Evolutionary conservation across 2,329 filamentous ascomycete genomes (phyloP).

Genomic region (Whalleya microplaca): DNA sequence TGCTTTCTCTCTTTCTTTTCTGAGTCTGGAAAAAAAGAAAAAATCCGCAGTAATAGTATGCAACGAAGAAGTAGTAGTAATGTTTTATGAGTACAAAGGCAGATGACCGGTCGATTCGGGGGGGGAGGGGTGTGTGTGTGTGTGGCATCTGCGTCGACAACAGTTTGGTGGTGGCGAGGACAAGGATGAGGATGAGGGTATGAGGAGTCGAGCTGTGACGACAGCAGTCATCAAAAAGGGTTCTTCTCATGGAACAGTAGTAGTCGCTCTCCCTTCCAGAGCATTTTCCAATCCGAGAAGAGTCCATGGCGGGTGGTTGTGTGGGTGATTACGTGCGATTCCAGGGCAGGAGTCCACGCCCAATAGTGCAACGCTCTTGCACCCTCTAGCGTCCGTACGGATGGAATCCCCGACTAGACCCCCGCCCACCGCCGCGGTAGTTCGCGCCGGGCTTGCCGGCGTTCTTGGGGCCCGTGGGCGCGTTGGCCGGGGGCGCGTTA

Average conservation of each 20-base stretch:
- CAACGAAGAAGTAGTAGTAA: conserved; percentile 5
- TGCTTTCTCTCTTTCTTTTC: too few species aligned
- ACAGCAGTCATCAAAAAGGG: too few species aligned
- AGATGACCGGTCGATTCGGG: conserved; percentile 12
- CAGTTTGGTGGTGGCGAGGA: not conserved
- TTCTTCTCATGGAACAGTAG: too few species aligned
- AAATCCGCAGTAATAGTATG: conserved; percentile 5
- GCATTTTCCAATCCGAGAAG: too few species aligned
- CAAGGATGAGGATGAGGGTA: not conserved
- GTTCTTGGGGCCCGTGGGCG: conserved; percentile 95
- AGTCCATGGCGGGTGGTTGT: too few species aligned
- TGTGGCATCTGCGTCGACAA: too few species aligned
- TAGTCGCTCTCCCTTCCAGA: too few species aligned
- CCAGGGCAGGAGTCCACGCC: too few species aligned
- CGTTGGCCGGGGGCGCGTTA: conserved; percentile 73
- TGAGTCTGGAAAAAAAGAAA: conserved; percentile 4
- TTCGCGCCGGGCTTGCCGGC: conserved; percentile 89
- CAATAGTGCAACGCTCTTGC: too few species aligned
- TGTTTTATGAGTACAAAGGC: conserved; percentile 19
- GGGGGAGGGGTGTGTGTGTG: too few species aligned
- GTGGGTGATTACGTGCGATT: too few species aligned
- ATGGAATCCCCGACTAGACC: conserved; percentile 75
- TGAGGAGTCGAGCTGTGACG: too few species aligned
- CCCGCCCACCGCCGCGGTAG: conserved; percentile 87
- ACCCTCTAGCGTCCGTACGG: conserved; percentile 65